Conservation (phyloP, 2,329 filamentous ascomycete genomes). For the Cadophora sp. region DNA sequence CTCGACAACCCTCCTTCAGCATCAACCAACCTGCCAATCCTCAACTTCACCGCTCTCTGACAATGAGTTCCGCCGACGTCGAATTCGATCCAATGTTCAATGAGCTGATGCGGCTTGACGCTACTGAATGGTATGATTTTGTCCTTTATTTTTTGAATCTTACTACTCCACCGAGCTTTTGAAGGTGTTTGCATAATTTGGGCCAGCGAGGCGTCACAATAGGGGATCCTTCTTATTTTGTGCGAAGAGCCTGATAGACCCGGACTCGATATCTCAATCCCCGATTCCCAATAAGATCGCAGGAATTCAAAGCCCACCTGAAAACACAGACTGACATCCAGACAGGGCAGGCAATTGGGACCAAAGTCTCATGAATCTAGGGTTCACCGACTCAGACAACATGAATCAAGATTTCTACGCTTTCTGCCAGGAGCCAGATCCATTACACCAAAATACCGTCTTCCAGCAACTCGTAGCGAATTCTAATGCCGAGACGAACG, state of each 20-base stretch:
- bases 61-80: slow-evolving; percentile 37
- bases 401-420: slow-evolving; percentile 46
- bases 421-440: slow-evolving; percentile 45
- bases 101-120: slow-evolving; percentile 63
- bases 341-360: slow-evolving; percentile 44
- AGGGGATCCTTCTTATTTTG: too few species aligned
- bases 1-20: slow-evolving; percentile 21
- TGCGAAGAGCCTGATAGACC: too few species aligned
- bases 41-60: slow-evolving; percentile 34
- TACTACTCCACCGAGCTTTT: not conserved
- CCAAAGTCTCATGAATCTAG: slow-evolving; percentile 45
- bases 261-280: too few species aligned
- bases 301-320: not conserved
- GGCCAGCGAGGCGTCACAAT: not conserved
- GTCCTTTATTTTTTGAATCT: not conserved
- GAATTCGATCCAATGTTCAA: slow-evolving; percentile 60
- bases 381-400: slow-evolving; percentile 46
- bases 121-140: slow-evolving; percentile 52
- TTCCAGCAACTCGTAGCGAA: slow-evolving; percentile 44
- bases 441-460: slow-evolving; percentile 41
- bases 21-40: slow-evolving; percentile 27
- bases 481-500: slow-evolving; percentile 38
- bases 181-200: not conserved
- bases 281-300: not conserved
- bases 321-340: slow-evolving; percentile 26